These are phyloP conservation scores for Uncinocarpus reesii DNA, from an alignment of 2,329 filamentous ascomycete species.

Conservation along the genomic window DNA sequence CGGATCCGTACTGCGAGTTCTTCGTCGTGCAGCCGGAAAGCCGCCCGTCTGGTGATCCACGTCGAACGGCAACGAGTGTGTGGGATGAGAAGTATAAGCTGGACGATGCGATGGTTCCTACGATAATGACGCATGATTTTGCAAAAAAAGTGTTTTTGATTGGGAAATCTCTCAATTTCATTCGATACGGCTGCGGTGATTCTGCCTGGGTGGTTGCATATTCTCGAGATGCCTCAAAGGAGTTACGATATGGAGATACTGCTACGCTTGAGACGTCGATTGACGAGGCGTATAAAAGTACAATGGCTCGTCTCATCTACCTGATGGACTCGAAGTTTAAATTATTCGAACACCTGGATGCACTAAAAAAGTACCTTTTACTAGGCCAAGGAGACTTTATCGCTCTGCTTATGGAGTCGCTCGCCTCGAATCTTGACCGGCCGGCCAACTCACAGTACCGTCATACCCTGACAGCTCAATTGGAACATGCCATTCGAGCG, in stretches of 20 bases:
- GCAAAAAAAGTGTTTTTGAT: constrained; percentile 95
- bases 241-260: constrained; percentile 85
- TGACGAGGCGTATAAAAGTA: constrained; percentile 93
- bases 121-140: constrained; percentile 86
- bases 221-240: constrained; percentile 83
- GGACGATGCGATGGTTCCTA: constrained; percentile 75
- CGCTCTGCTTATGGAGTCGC: constrained; percentile 88
- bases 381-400: constrained; percentile 97
- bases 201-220: constrained; percentile 93
- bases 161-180: constrained; percentile 96
- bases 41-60: constrained; percentile 41
- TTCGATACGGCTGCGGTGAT: constrained; percentile 88
- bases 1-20: constrained; percentile 92
- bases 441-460: constrained; percentile 95
- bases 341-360: constrained; percentile 80
- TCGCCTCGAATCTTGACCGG: constrained; percentile 82
- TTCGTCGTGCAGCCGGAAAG: constrained; percentile 76
- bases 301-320: constrained; percentile 87
- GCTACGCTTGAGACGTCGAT: constrained; percentile 86
- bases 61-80: constrained; percentile 63
- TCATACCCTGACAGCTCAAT: constrained; percentile 91
- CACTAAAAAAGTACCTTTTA: constrained; percentile 87
- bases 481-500: constrained; percentile 92
- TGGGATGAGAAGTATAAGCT: constrained; percentile 98
- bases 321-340: constrained; percentile 95